Evolutionary conservation across 2,329 filamentous ascomycete species (phyloP), one percentile per base, ranked within the genome.

Genomic region (Curvularia verruculosa): DNA sequence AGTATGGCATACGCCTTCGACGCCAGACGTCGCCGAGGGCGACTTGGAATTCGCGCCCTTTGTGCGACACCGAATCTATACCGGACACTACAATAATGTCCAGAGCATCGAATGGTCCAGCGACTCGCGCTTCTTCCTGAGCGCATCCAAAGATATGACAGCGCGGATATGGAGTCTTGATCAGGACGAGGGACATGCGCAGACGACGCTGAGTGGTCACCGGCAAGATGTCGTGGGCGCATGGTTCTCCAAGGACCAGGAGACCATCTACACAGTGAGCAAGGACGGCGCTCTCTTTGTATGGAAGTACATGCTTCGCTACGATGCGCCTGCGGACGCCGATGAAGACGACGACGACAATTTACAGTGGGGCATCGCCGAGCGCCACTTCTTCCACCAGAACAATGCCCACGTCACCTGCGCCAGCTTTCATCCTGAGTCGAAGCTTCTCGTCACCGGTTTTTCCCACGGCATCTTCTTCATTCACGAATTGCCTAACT

Each of bases 221-320:
- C 88, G 92, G 74, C 92, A 97, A 76, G 89, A 86, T 15, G 90
- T 99, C 3, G 84, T 96, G 52, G 91, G 89, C n/a, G 93, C 93
- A n/a, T 99, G 92, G 87, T 99, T 99, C 74, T 96, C 93, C 0
- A 88, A 89, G 60, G 88, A 96, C 67, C 95, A 99, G 74, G 96
- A 99, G 78, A 91, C 87, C 47, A 96, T 99, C 52, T 99, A 95
- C 75, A 98, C 95, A 0, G 87, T 96, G 63, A 97, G 94, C 78
- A 96, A 96, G 75, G 96, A 99, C 75, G 96, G 95, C n/a, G 93
- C 95, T 2, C 84, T 98, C 0, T 98, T 98, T 70, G 86, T 90
- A 63, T 99, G 95, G 95, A 88, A 91, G 72, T 99, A 95, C 76
- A 84, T 87, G 54, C 73, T 84, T 54, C 82, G 87, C 70, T 80